A percentile compares a stretch with the other conserved stretches of the same genome.
Conservation (phyloP, 2,329 filamentous ascomycete species). For the Sporothrix curviconia region DNA sequence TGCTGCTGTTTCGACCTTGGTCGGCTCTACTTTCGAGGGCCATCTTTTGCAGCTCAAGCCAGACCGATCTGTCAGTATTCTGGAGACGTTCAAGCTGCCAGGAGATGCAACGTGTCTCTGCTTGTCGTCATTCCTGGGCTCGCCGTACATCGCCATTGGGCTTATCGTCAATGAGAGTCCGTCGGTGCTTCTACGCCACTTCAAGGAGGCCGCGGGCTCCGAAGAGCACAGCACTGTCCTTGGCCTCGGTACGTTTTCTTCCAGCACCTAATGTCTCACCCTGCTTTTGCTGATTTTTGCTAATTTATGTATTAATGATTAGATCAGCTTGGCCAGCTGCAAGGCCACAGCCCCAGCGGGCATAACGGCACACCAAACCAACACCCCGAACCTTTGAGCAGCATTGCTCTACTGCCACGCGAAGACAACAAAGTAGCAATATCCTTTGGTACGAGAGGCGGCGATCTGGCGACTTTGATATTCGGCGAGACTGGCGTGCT, state of each 20-base stretch:
- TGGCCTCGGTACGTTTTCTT: constrained; percentile 23
- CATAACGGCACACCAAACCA: neutral
- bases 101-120: constrained; percentile 46
- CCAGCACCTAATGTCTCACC: no score
- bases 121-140: constrained; percentile 25
- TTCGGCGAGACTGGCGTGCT: constrained; percentile 20
- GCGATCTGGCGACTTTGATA: constrained; percentile 40
- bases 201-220: constrained; percentile 9
- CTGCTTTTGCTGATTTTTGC: neutral
- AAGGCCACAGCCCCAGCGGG: neutral
- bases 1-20: constrained; percentile 39
- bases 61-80: constrained; percentile 22
- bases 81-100: constrained; percentile 29
- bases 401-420: constrained; percentile 28
- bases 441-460: constrained; percentile 46
- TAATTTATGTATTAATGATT: neutral
- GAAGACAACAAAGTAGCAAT: constrained; percentile 23
- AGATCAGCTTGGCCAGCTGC: neutral
- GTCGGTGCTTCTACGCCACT: constrained; percentile 28
- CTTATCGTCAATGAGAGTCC: constrained; percentile 29
- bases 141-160: constrained; percentile 29
- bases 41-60: constrained; percentile 32
- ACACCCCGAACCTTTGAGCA: constrained; percentile 39
- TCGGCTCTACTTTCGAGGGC: constrained; percentile 31
- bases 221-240: constrained; percentile 19